These are phyloP conservation scores for Vaccinium macrocarpon DNA, from an alignment of 148 eudicot genomes.

Conservation along the genomic window DNA sequence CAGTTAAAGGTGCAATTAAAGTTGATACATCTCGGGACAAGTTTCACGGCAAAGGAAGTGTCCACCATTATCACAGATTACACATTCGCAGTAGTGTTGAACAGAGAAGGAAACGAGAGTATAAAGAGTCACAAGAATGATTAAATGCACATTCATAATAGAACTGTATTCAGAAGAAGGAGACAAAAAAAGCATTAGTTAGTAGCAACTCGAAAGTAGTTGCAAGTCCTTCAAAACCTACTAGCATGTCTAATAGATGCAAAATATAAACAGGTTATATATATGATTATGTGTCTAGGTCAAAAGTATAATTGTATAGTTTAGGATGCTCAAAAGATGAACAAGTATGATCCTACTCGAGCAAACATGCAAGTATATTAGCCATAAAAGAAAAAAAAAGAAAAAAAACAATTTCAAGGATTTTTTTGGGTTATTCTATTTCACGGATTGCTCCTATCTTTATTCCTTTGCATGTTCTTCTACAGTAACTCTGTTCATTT, in stretches of 20 bases:
- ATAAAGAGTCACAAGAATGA: conserved; percentile 3
- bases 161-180: no score
- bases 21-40: conserved; percentile 86
- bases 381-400: neutral
- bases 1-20: conserved; percentile 1
- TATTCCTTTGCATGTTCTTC: conserved; percentile 3
- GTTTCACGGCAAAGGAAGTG: conserved; percentile 57
- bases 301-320: neutral
- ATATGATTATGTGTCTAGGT: no score
- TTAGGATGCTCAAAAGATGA: neutral
- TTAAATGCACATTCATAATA: no score
- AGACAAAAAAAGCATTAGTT: no score
- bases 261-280: no score
- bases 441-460: neutral
- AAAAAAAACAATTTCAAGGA: neutral
- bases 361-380: neutral
- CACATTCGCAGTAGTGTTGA: conserved; percentile 82
- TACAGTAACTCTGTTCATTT: neutral
- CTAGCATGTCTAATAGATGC: neutral
- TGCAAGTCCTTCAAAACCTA: no score
- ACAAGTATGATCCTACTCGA: no score
- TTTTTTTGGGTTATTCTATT: no score
- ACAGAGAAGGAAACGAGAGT: conserved; percentile 30
- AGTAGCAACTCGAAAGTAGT: no score
- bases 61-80: conserved; percentile 85